phyloP scores from a whole-genome alignment of 805 yeast species.

The Starmerella etchellsii region DNA sequence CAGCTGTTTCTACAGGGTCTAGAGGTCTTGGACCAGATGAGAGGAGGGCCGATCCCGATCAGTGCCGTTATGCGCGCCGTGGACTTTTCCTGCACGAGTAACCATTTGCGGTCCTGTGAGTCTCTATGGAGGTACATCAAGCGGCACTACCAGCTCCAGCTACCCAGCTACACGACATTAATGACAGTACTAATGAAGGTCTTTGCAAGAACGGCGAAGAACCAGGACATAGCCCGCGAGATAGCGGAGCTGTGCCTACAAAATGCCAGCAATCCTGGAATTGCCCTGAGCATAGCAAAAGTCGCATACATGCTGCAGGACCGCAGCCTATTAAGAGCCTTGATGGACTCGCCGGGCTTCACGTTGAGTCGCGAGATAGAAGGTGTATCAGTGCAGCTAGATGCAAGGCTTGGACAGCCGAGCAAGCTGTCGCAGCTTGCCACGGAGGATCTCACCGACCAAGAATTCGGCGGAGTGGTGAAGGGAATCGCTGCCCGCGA shows the following conservation, averaged over 20 bases:
- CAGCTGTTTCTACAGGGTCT: constrained; percentile 6
- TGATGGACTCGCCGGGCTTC: constrained; percentile 1
- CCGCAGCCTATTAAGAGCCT: background rate
- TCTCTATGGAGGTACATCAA: constrained; percentile 11
- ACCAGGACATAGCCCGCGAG: constrained; percentile 1
- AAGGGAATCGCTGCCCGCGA: constrained; percentile 5
- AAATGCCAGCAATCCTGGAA: constrained; percentile 5
- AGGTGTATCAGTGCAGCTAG: constrained; percentile 4
- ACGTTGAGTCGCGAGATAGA: background rate
- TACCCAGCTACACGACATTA: constrained; percentile 5
- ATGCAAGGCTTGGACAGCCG: background rate
- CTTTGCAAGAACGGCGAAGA: constrained; percentile 6
- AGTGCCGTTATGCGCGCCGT: constrained; percentile 7
- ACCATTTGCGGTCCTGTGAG: background rate
- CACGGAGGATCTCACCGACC: constrained; percentile 27
- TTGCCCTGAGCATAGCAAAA: constrained; percentile 9
- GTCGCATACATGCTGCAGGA: constrained; percentile 9
- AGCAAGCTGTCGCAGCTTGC: background rate
- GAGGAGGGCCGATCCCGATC: constrained; percentile 12
- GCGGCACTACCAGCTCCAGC: constrained; percentile 2
- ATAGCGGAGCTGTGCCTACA: constrained; percentile 9
- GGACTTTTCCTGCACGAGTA: constrained; percentile 1
- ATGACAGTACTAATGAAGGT: constrained; percentile 8
- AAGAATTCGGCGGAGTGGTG: constrained; percentile 13
- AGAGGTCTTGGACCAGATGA: background rate